Evolutionary conservation across 371 early-diverging fungal genomes (phyloP), one percentile per base, ranked within the genome.

Genomic region (Circinella umbellata): DNA sequence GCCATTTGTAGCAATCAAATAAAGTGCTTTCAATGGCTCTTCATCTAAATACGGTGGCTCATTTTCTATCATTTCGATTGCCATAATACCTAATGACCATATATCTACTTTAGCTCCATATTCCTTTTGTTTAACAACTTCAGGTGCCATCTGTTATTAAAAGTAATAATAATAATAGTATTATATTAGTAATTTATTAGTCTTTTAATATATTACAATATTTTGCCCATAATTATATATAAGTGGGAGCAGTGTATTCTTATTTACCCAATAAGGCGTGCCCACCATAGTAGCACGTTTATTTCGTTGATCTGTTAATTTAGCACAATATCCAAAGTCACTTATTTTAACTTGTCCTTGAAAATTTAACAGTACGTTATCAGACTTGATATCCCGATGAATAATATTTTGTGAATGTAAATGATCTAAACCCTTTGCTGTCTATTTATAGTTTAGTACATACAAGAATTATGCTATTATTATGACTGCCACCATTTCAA

Each of bases 41-140:
- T 96, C 98, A 66, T 97, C 95, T 74, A 97, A 80, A 76, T 98
- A 99, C 46, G 99, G 99, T 38, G 98, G 98, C 80, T 96, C 97
- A 63, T 95, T 95, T 78, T 98, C 97, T 71, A 98, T 90, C 96
- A 99, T 96, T 82, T 99, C 98, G 74, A 98, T 98, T 1, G 97
- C 95, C 93, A 96, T 94, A 69, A 98, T 96, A 64, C 96, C 95
- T 64, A 95, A 74, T 5, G 96, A 95, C 98, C 98, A 98, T 65
- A 96, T 90, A 82, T 98, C 98, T 13, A 94, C 94, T 80, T 92
- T 93, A 65, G 88, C 88, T 13, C 94, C 95, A 76, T 98, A 98
- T 62, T 94, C 92, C 76, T 94, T 93, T 69, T 93, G 94, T 79
- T 88, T 94, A 66, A 98, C 95, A 0, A 96, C 93, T 76, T 96